A percentile compares a stretch with the other conserved stretches of the same genome.
Conservation (phyloP, 495 filamentous ascomycete species). For the Neurospora sp. region DNA sequence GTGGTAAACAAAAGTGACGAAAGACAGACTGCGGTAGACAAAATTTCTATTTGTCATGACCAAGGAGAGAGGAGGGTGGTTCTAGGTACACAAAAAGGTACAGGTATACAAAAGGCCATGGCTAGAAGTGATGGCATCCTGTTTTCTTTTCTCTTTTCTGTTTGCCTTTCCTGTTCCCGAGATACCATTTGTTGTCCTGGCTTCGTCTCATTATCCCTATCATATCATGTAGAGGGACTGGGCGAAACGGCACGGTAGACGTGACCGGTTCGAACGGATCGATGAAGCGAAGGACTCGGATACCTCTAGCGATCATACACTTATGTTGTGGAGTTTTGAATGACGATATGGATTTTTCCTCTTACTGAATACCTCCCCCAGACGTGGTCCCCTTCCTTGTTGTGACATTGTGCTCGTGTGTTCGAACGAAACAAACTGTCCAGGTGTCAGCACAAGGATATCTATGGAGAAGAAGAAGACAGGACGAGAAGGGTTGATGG, state of each 20-base stretch:
- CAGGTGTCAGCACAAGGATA: not conserved
- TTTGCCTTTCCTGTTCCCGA: not conserved
- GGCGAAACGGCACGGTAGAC: not conserved
- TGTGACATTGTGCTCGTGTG: not conserved
- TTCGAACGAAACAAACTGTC: not conserved
- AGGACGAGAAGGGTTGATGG: not conserved
- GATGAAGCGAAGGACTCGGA: not conserved
- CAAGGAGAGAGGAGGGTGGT: not conserved
- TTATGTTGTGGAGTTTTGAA: not conserved
- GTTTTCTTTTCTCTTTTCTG: not conserved
- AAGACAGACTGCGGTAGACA: not conserved
- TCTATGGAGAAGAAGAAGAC: not conserved
- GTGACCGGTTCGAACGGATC: not conserved
- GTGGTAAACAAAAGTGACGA: not conserved
- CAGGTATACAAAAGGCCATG: not conserved
- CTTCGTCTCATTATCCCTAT: not conserved
- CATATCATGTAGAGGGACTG: not conserved
- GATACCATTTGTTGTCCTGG: not conserved
- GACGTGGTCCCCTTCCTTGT: not conserved
- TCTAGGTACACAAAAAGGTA: not conserved
- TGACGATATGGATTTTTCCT: not conserved
- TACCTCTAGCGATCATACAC: not conserved
- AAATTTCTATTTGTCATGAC: not conserved
- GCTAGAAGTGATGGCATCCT: not conserved
- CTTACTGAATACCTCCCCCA: not conserved